A percentile compares a stretch with the other conserved stretches of the same genome.
Evolutionary conservation across 2,329 filamentous ascomycete species (phyloP).

Genomic region (Cadophora sp.): DNA sequence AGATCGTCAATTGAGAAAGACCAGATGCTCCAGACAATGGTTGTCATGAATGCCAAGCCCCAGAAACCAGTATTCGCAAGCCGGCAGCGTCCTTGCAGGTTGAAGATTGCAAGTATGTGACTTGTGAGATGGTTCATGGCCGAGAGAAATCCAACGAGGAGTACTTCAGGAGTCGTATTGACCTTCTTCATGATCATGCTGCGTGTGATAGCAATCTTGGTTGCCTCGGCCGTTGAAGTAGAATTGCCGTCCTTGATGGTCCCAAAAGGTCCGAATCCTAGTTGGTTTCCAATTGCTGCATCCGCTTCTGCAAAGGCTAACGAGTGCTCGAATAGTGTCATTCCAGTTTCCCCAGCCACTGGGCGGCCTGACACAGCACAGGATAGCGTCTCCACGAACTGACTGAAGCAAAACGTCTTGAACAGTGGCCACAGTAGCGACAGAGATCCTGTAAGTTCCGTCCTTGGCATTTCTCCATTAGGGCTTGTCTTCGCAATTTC

Average conservation of each 20-base stretch:
- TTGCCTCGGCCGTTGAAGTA: constrained; percentile 40
- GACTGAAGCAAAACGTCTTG: constrained; percentile 72
- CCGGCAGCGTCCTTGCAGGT: constrained; percentile 79
- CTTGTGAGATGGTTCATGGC: constrained; percentile 88
- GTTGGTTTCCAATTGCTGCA: constrained; percentile 80
- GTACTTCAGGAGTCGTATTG: constrained; percentile 88
- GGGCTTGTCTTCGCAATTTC: constrained; percentile 37
- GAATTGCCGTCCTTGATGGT: constrained; percentile 38
- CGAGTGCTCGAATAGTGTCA: constrained; percentile 96
- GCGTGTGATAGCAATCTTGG: constrained; percentile 60
- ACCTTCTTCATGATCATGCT: constrained; percentile 77
- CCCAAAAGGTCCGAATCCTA: constrained; percentile 69
- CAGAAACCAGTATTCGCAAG: constrained; percentile 88
- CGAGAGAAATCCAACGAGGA: constrained; percentile 87
- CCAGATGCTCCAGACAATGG: constrained; percentile 79
- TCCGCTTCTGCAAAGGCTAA: constrained; percentile 96
- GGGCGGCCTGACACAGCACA: constrained; percentile 86
- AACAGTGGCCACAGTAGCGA: constrained; percentile 79
- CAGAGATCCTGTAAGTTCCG: constrained; percentile 69
- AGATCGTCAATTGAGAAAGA: constrained; percentile 67
- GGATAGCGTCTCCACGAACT: constrained; percentile 87
- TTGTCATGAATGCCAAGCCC: constrained; percentile 88
- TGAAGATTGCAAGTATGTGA: constrained; percentile 80
- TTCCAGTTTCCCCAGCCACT: constrained; percentile 85
- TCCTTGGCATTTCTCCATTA: constrained; percentile 21